Percentiles rank a stretch among this genome's conserved stretches.
These are phyloP conservation scores for Crithidia fasciculata DNA, from an alignment of 208 protist genomes.

Conservation along the genomic window DNA sequence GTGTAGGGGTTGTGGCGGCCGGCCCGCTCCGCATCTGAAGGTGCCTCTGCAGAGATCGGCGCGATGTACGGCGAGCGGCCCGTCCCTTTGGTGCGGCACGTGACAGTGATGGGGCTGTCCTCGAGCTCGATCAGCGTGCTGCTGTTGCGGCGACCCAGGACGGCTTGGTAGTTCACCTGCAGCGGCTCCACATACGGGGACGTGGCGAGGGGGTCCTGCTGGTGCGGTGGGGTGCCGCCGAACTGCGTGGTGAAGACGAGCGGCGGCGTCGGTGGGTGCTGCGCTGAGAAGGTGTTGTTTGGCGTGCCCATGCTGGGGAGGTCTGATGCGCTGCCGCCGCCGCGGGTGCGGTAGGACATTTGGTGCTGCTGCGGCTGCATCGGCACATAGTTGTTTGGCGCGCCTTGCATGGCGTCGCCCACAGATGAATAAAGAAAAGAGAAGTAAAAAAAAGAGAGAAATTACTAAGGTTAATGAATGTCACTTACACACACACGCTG, in stretches of 20 bases:
- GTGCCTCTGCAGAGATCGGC: slow-evolving; percentile 20
- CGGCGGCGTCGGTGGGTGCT: slow-evolving; percentile 35
- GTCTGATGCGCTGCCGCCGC: slow-evolving; percentile 6
- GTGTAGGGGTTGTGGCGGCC: slow-evolving; percentile 46
- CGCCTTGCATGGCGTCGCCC: no score
- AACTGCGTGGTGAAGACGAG: slow-evolving; percentile 48
- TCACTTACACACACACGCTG: no score
- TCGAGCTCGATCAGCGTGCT: slow-evolving; percentile 39
- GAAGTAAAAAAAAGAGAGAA: no score
- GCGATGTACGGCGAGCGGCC: slow-evolving; percentile 52
- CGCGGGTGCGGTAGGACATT: slow-evolving; percentile 3
- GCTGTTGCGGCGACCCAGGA: slow-evolving; percentile 39
- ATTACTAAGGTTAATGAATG: no score
- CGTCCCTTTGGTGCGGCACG: slow-evolving; percentile 48
- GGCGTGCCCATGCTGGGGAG: slow-evolving; percentile 9
- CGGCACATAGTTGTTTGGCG: background rate
- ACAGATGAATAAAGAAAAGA: background rate
- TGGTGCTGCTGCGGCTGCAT: slow-evolving; percentile 9
- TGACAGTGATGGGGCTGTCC: slow-evolving; percentile 66
- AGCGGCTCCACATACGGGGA: slow-evolving; percentile 38
- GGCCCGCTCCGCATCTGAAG: slow-evolving; percentile 29
- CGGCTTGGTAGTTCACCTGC: slow-evolving; percentile 41
- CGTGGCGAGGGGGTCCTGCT: slow-evolving; percentile 23
- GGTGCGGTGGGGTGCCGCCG: slow-evolving; percentile 21
- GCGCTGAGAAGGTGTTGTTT: slow-evolving; percentile 3